Conservation (phyloP, 1,139 yeast genomes). For the Pichia sp. region DNA sequence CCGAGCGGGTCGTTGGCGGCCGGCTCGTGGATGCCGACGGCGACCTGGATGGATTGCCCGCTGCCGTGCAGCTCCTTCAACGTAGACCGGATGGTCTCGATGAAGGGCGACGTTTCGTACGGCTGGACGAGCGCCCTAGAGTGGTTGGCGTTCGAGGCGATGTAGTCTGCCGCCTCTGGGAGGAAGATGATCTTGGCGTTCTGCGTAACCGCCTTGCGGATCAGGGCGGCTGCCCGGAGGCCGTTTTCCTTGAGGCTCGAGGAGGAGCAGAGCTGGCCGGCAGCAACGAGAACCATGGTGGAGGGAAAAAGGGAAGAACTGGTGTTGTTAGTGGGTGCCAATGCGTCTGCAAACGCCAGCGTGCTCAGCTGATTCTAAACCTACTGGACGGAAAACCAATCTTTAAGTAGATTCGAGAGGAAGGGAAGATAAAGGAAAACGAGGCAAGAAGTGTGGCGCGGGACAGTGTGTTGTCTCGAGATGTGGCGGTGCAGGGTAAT, state of each 20-base stretch:
- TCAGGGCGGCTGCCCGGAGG: constrained; percentile 49
- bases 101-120: constrained; percentile 48
- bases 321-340: too few relatives aligned
- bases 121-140: constrained; percentile 54
- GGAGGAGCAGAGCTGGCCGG: constrained; percentile 83
- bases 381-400: too few relatives aligned
- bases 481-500: neutral
- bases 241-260: constrained; percentile 59
- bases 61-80: constrained; percentile 37
- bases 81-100: constrained; percentile 45
- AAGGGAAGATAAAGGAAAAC: too few relatives aligned
- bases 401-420: too few relatives aligned
- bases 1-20: constrained; percentile 17
- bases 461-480: neutral
- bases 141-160: constrained; percentile 65
- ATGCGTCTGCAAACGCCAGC: too few relatives aligned
- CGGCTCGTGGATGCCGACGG: constrained; percentile 87
- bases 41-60: constrained; percentile 40
- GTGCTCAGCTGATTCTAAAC: too few relatives aligned
- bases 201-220: constrained; percentile 54
- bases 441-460: neutral
- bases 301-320: neutral
- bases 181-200: constrained; percentile 68
- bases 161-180: constrained; percentile 92
- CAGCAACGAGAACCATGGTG: constrained; percentile 60